Base-by-base conservation (phyloP, 140 eudicot genomes). In the Senecio squalidus region DNA sequence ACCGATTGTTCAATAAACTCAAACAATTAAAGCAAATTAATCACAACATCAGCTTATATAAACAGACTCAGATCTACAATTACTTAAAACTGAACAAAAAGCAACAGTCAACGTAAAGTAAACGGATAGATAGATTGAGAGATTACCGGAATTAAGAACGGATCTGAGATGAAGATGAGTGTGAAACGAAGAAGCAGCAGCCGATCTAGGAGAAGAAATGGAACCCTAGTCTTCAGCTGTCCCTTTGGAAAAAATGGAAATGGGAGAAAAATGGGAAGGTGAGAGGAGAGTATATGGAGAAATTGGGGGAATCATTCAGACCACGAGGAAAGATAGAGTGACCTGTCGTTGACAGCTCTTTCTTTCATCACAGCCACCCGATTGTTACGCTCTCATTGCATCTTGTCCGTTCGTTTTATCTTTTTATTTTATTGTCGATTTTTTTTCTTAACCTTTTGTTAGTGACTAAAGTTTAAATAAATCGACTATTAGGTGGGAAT, bases 311-410 rank as follows among this genome's bases (percentile, higher is more conserved):
- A 76, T 69, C 69, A 69, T 76, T 70, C 75, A 44, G 53, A 63
- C 69, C 69, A 63, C 65, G 74, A 70, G 64, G 57, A 28, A 55
- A 62, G 70, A 61, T 60, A 74, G 77, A 56, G 73, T 76, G 77
- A 76, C 81, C 81, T 76, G 81, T 70, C 81, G 76, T 71, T 66
- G 82, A 72, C 82, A 76, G 71, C 70, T 61, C 33, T 68, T 47
- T 56, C 7, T n/a, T n/a, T 59, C 58, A 14, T 55, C 29, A 10
- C 62, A 52, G 46, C 69, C 75, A 2, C 61, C 40, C 57, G 75
- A 70, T 70, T 45, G 30, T 4, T 15, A n/a, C 20, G 11, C n/a
- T n/a, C 17, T 28, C 30, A 3, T 39, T 52, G 21, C 1, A 14
- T 39, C 25, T 51, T 15, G 17, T 9, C 64, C 75, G 75, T 70